Percentiles rank a stretch among this genome's conserved stretches.
These are phyloP conservation scores for Colletotrichum orchidophilum DNA, from an alignment of 2,329 filamentous ascomycete species.

Conservation along the genomic window DNA sequence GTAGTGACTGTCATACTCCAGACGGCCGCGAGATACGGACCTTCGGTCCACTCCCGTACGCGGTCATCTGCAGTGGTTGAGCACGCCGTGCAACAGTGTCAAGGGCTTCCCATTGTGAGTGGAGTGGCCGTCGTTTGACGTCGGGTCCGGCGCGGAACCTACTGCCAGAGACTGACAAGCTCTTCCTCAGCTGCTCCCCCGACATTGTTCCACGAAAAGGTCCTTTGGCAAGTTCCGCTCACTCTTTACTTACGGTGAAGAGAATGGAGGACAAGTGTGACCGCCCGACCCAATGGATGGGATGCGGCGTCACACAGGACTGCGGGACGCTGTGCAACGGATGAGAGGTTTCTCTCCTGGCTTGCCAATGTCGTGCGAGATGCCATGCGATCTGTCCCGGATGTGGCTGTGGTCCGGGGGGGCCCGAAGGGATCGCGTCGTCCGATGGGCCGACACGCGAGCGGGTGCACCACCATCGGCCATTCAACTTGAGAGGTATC, in stretches of 20 bases:
- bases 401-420: not conserved
- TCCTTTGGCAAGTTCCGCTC: not conserved
- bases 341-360: constrained; percentile 47
- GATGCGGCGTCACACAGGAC: constrained; percentile 45
- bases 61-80: constrained; percentile 26
- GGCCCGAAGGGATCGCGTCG: not conserved
- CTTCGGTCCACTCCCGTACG: constrained; percentile 5
- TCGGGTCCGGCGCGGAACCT: not conserved
- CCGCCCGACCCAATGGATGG: constrained; percentile 44
- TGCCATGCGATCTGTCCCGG: not conserved
- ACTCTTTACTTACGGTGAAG: not conserved
- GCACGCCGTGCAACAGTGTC: constrained; percentile 13
- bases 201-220: not conserved
- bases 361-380: not conserved
- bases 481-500: not conserved
- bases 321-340: constrained; percentile 51
- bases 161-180: not conserved
- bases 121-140: not conserved
- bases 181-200: not conserved
- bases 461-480: not conserved
- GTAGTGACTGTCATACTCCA: not conserved
- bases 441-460: not conserved
- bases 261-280: not conserved
- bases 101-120: not conserved
- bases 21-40: constrained; percentile 12